Evolutionary conservation across 768 basidiomycete species (phyloP), one percentile per base, ranked within the genome.

Genomic region (Kwoniella sp.): DNA sequence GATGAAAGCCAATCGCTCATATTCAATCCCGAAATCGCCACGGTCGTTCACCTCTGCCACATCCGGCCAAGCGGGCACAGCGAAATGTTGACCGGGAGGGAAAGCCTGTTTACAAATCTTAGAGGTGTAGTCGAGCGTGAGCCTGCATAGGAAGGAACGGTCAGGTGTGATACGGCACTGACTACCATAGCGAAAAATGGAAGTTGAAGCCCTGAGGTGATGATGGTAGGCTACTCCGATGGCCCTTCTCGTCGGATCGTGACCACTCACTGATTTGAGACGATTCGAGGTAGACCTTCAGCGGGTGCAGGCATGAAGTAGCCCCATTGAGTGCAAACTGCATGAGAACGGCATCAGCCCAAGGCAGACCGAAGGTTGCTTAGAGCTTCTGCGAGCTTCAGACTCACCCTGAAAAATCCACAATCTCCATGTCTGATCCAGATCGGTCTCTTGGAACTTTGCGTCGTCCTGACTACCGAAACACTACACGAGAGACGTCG

Each of bases 321-420:
- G 1, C 93, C 95, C 95, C 95, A 97, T 73, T 95, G 86, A 0
- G 91, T 93, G 83, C 92, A 93, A 58, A 92, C 76, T 69, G 51
- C 25, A 3, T 9, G 38, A 20, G 38, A 17, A 51, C 9, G 17
- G 3, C 41, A 28, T 51, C 47, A 48, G 20, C 47, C 8, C 5
- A 23, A 4, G 25, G 22, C 5, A 23, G 50, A 20, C 47, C 5
- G 47, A 20, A 5, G 17, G 17, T 20, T 48, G 7, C 34, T 34
- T 5, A 13, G 34, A 34, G 34, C 5, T 11, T 45, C 41, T 34
- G 13, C 29, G 20, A 45, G 15, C 38, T 41, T n/a, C 11, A 13
- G 9, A 66, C 76, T n/a, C 22, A 78, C 75, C 90, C 82, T 92
- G 93, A 85, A 92, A 95, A 4, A 84, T 70, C 94, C 94, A 97